Evolutionary conservation across 192 early-diverging fungal genomes (phyloP).

Genomic region (Coemansia sp.): DNA sequence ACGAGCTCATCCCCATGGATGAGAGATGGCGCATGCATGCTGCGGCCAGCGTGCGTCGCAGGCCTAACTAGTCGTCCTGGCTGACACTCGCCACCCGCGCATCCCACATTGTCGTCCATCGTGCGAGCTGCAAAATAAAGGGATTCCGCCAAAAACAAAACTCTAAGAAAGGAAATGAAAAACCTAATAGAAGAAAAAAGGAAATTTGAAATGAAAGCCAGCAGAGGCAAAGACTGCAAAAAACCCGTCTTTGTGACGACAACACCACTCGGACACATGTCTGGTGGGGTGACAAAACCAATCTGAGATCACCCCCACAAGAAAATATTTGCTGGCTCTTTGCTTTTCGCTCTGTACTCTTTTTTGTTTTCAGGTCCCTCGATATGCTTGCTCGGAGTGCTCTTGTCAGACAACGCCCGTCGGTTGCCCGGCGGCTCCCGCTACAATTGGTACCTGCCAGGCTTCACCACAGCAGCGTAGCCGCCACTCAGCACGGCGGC

Average conservation of each 20-base stretch:
- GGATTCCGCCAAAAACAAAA: background rate
- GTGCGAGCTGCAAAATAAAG: conserved; percentile 7
- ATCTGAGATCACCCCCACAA: background rate
- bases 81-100: background rate
- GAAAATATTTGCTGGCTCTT: background rate
- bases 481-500: conserved; percentile 15
- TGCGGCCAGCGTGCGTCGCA: background rate
- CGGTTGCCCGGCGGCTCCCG: background rate
- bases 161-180: background rate
- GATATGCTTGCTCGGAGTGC: conserved; percentile 2
- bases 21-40: background rate
- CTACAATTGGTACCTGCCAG: background rate
- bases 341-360: background rate
- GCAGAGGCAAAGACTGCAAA: background rate
- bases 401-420: background rate
- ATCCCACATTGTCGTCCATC: conserved; percentile 1
- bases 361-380: no score
- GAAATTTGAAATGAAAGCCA: background rate
- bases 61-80: background rate
- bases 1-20: background rate
- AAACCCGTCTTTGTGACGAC: conserved; percentile 9
- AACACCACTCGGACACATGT: background rate
- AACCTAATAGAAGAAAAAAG: background rate
- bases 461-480: conserved; percentile 5
- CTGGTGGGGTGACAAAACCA: background rate